Conservation (phyloP, 1,139 yeast species). For the Suzukiozyma palmioleophila region DNA sequence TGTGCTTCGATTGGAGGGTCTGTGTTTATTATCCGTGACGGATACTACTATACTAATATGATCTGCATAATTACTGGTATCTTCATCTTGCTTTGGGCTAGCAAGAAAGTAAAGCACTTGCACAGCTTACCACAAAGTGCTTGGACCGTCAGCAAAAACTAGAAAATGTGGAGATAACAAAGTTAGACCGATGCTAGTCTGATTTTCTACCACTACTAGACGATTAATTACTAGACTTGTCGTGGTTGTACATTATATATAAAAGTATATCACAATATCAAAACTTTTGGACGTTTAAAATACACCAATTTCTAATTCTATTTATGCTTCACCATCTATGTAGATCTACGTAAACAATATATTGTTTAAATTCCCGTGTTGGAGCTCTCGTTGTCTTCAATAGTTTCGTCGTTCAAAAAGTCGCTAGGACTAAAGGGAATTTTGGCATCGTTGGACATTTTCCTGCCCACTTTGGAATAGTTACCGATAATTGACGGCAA, state of each 20-base stretch:
- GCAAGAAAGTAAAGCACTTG: conserved; percentile 49
- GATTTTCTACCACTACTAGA: no score
- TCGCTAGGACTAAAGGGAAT: conserved; percentile 43
- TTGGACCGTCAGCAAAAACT: conserved; percentile 52
- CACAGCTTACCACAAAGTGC: conserved; percentile 62
- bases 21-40: conserved; percentile 60
- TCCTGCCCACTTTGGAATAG: conserved; percentile 35
- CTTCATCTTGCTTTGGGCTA: conserved; percentile 66
- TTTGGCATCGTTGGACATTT: conserved; percentile 32
- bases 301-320: no score
- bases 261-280: no score
- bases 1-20: conserved; percentile 56
- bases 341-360: no score
- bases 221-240: no score
- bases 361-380: not conserved
- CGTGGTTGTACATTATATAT: no score
- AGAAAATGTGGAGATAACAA: not conserved
- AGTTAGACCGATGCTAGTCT: no score
- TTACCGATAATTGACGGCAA: conserved; percentile 41
- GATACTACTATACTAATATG: conserved; percentile 75
- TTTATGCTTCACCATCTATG: no score
- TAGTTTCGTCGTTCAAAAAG: conserved; percentile 31
- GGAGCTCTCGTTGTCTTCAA: conserved; percentile 6
- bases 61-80: conserved; percentile 69
- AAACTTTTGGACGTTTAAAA: no score